Evolutionary conservation across 306 rosid species (phyloP).

Genomic region (Vigna nakashimae): DNA sequence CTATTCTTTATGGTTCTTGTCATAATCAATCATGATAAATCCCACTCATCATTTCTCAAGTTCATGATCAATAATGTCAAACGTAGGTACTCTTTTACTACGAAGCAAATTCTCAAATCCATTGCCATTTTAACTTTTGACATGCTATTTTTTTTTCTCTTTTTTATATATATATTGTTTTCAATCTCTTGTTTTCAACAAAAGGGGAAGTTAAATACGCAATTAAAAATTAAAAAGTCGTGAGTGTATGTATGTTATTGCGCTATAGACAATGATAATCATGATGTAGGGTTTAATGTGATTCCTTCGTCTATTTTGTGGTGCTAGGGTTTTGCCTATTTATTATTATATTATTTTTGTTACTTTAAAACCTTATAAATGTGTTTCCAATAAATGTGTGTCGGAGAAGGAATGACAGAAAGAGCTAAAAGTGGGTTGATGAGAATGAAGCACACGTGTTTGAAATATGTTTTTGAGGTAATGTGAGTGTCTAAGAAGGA

Average conservation of each 20-base stretch:
- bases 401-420: constrained; percentile 23
- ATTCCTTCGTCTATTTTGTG: neutral
- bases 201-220: constrained; percentile 5
- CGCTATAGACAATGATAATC: neutral
- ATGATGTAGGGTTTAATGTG: neutral
- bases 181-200: neutral
- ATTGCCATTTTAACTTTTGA: neutral
- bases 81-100: neutral
- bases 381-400: neutral
- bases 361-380: neutral
- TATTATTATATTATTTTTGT: neutral
- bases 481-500: neutral
- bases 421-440: neutral
- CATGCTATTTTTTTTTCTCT: neutral
- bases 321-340: neutral
- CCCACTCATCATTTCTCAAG: constrained; percentile 16
- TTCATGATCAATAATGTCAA: constrained; percentile 14
- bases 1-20: constrained; percentile 18
- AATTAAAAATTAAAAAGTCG: neutral
- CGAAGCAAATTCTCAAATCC: neutral
- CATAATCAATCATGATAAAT: constrained; percentile 37
- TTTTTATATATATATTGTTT: neutral
- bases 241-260: too few relatives aligned
- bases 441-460: constrained; percentile 14
- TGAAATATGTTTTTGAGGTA: neutral